These are phyloP conservation scores for Anthracocystis panici-leucophaei DNA, from an alignment of 1,284 basidiomycete genomes.

Conservation along the genomic window DNA sequence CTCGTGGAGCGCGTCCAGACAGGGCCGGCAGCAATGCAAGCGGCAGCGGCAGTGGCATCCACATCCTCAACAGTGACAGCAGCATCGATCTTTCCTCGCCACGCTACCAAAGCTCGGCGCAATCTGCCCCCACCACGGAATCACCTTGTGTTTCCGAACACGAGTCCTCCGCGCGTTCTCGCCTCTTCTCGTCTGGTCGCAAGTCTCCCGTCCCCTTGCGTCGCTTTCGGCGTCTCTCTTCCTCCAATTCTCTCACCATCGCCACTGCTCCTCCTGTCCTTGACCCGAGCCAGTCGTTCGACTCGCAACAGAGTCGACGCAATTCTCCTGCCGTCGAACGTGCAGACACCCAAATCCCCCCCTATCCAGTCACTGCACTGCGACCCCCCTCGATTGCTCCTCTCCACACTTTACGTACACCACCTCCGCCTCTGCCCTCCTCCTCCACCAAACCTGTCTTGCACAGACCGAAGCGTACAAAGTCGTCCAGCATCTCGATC, in stretches of 20 bases:
- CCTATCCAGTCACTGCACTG: slow-evolving; percentile 5
- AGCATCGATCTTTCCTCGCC: slow-evolving; percentile 9
- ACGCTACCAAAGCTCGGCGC: slow-evolving; percentile 6
- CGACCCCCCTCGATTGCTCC: slow-evolving; percentile 12
- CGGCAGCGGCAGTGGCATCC: neutral
- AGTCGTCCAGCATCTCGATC: slow-evolving; percentile 51
- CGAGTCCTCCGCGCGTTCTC: slow-evolving; percentile 22
- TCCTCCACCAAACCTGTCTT: slow-evolving; percentile 39
- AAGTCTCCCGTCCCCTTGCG: slow-evolving; percentile 54
- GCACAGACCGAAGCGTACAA: slow-evolving; percentile 33
- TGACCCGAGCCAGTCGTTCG: slow-evolving; percentile 22
- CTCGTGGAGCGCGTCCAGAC: neutral
- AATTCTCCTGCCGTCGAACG: neutral
- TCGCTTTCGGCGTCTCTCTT: slow-evolving; percentile 44
- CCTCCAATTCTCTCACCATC: slow-evolving; percentile 38
- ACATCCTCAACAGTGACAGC: slow-evolving; percentile 2
- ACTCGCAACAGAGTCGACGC: slow-evolving; percentile 15
- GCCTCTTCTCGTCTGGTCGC: slow-evolving; percentile 44
- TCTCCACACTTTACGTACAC: slow-evolving; percentile 14
- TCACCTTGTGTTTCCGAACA: slow-evolving; percentile 8
- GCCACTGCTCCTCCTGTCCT: slow-evolving; percentile 19
- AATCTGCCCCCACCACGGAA: slow-evolving; percentile 6
- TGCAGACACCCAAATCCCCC: slow-evolving; percentile 9
- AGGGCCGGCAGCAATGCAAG: slow-evolving; percentile 1
- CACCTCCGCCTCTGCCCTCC: slow-evolving; percentile 42